Conservation (phyloP, 179 eudicot genomes). For the Beta lomatogona region DNA sequence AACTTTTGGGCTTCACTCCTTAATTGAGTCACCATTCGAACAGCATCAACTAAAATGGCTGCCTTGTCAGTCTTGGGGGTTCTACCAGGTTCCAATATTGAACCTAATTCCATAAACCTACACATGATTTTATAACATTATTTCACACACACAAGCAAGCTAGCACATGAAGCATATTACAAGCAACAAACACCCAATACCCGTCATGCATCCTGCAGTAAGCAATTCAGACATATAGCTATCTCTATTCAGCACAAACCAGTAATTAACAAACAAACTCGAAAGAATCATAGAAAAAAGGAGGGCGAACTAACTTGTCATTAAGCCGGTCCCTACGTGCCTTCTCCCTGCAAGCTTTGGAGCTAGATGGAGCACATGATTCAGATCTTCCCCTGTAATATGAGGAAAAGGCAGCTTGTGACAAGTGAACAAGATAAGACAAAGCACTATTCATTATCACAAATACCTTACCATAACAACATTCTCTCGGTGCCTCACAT, state of each 20-base stretch:
- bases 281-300: not conserved
- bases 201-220: not conserved
- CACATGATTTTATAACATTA: constrained; percentile 21
- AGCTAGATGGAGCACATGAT: constrained; percentile 68
- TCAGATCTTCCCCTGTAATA: constrained; percentile 73
- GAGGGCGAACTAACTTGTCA: constrained; percentile 63
- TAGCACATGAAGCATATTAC: not conserved
- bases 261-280: not conserved
- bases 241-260: not conserved
- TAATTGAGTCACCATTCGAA: constrained; percentile 75
- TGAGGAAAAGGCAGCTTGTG: constrained; percentile 7
- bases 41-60: constrained; percentile 85
- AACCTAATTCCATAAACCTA: constrained; percentile 79
- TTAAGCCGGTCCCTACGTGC: constrained; percentile 89
- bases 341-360: constrained; percentile 98
- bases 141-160: constrained; percentile 12
- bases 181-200: not conserved
- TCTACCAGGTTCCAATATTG: constrained; percentile 86
- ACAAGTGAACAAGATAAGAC: not conserved
- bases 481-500: not conserved
- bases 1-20: constrained; percentile 83
- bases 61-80: constrained; percentile 83
- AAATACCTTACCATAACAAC: not conserved
- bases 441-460: not conserved
- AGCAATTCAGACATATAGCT: not conserved